phyloP scores from a whole-genome alignment of 2,329 filamentous ascomycete genomes.

The Ceratocystis cubensis region DNA sequence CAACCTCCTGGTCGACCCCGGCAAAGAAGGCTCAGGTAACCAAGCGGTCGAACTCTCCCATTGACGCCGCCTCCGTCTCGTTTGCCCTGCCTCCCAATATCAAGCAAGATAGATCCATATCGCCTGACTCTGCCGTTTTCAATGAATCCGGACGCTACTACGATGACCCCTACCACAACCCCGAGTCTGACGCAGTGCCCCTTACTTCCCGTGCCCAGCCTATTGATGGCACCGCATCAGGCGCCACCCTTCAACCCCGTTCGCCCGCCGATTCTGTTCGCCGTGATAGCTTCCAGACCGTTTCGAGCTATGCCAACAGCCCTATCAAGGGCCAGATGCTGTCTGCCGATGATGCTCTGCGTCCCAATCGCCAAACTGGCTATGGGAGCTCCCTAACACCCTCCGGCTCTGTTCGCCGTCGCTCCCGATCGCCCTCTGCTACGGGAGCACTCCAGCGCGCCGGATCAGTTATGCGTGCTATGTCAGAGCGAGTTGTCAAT shows the following conservation, averaged over 20 bases:
- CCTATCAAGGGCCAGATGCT: constrained; percentile 26
- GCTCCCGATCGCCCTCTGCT: constrained; percentile 51
- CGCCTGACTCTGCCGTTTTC: constrained; percentile 23
- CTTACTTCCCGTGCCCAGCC: constrained; percentile 44
- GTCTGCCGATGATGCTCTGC: constrained; percentile 18
- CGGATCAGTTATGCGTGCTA: constrained; percentile 64
- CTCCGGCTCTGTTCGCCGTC: constrained; percentile 33
- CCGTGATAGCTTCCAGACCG: constrained; percentile 46
- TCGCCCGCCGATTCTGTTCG: constrained; percentile 31
- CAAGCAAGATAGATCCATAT: constrained; percentile 27
- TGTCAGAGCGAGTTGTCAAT: constrained; percentile 97
- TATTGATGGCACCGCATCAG: constrained; percentile 30
- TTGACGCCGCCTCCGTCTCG: constrained; percentile 42
- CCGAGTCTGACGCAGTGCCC: constrained; percentile 31
- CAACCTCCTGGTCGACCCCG: constrained; percentile 18
- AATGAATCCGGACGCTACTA: constrained; percentile 13
- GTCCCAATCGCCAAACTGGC: constrained; percentile 25
- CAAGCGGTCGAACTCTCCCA: constrained; percentile 32
- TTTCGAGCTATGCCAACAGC: constrained; percentile 44
- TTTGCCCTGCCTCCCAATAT: constrained; percentile 44
- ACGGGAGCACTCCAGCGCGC: constrained; percentile 55
- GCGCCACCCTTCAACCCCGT: constrained; percentile 34
- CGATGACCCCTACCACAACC: constrained; percentile 15
- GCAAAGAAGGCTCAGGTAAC: constrained; percentile 18
- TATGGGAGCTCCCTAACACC: constrained; percentile 46